Evolutionary conservation across 805 yeast species (phyloP), one percentile per base, ranked within the genome.

Genomic region (Ogataea trehalophila): DNA sequence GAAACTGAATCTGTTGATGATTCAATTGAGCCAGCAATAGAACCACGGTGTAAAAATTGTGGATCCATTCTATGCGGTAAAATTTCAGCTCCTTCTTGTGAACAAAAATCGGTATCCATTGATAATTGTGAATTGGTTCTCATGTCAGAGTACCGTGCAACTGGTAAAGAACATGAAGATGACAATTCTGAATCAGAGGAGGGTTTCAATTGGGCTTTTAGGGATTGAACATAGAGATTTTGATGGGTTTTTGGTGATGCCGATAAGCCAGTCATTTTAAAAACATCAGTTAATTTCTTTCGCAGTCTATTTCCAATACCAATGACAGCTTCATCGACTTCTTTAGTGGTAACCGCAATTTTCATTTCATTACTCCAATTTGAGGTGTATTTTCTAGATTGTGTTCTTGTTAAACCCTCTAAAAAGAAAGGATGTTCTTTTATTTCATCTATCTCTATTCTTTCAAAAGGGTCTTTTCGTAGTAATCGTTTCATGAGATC

Each of bases 221-320:
- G 41, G 7, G 57, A 54, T 23, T 50, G 54, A 33, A 51, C 50
- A 42, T 55, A 53, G 9, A 51, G 45, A 6, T 55, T 49, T 31
- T 18, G 33, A 48, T 55, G 14, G 52, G 52, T 7, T 48, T 44
- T 26, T 11, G 31, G 31, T 9, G 11, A 3, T 26, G 31, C 2
- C 1, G 56, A 43, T 20, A 53, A 44, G 1, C 59, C 57, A 2
- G 59, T 38, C 41, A 53, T 42, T 37, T 48, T 50, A 41, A 61
- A 61, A 1, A 78, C 81, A 42, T 71, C 72, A 5, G 75, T 66
- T 5, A 82, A 58, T 23, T 77, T 74, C 48, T 72, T 75, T 55
- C 72, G 79, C 39, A 88, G 72, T 46, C 83, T 73, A 43, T 80
- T 76, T 7, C 90, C 91, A 42, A 89, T 75, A n/a, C 96, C 96